These are phyloP conservation scores for Pseudocercospora fuligena DNA, from an alignment of 2,329 filamentous ascomycete species.

Conservation along the genomic window DNA sequence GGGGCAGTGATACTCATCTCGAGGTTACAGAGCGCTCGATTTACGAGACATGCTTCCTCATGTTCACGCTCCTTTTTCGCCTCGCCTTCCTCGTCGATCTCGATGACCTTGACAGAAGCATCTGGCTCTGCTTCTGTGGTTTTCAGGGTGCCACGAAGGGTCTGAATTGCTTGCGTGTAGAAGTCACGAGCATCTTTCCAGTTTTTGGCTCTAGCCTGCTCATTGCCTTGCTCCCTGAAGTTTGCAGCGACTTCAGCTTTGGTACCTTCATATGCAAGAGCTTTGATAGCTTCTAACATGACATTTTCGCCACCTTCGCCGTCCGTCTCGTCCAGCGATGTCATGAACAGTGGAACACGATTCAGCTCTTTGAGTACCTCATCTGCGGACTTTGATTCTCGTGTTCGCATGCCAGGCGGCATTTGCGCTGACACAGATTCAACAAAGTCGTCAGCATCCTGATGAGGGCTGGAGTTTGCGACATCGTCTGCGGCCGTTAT, in stretches of 20 bases:
- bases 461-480: constrained; percentile 12
- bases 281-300: constrained; percentile 83
- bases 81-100: constrained; percentile 64
- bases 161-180: constrained; percentile 82
- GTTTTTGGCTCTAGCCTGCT: constrained; percentile 73
- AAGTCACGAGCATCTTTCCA: constrained; percentile 89
- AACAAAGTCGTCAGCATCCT: constrained; percentile 29
- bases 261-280: constrained; percentile 90
- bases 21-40: constrained; percentile 88
- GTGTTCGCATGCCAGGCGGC: constrained; percentile 63
- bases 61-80: constrained; percentile 64
- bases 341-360: constrained; percentile 91
- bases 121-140: constrained; percentile 23
- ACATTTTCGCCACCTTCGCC: constrained; percentile 72
- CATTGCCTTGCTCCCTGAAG: constrained; percentile 92
- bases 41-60: constrained; percentile 79
- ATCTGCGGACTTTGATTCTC: constrained; percentile 61
- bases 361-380: constrained; percentile 69
- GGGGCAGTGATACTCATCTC: constrained; percentile 65
- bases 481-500: background rate
- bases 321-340: constrained; percentile 69
- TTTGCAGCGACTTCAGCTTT: constrained; percentile 79
- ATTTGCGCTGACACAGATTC: constrained; percentile 48
- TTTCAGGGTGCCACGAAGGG: constrained; percentile 54
- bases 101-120: constrained; percentile 44